Evolutionary conservation across 345 rosid genomes (phyloP).

Genomic region (Pistacia atlantica): DNA sequence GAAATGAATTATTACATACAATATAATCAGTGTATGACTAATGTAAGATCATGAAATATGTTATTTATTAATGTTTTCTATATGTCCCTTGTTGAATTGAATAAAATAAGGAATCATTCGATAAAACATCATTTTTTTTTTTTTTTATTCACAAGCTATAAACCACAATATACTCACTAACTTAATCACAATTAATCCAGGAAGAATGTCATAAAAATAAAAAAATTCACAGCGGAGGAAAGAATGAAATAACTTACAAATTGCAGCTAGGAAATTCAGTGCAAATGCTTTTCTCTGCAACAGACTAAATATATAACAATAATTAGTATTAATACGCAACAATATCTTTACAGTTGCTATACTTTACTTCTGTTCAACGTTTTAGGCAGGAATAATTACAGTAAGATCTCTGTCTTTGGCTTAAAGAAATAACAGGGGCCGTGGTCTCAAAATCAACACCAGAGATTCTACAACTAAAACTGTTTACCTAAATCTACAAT

Average conservation of each 20-base stretch:
- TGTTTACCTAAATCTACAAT: no score
- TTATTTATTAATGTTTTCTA: no score
- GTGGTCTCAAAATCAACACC: no score
- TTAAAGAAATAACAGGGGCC: no score
- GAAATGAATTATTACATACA: no score
- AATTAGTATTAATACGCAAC: conserved; percentile 24
- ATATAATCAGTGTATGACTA: not conserved
- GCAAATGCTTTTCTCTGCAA: conserved; percentile 65
- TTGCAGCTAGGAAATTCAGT: conserved; percentile 68
- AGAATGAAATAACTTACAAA: conserved; percentile 56
- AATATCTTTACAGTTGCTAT: not conserved
- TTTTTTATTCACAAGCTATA: not conserved
- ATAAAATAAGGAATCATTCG: not conserved
- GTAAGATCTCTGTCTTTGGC: no score
- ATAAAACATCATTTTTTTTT: not conserved
- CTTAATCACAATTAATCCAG: not conserved
- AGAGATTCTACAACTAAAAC: no score
- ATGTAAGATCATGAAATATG: not conserved
- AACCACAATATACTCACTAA: not conserved
- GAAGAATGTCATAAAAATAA: conserved; percentile 18
- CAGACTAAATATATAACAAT: conserved; percentile 47
- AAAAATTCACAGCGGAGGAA: conserved; percentile 15
- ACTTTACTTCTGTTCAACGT: not conserved
- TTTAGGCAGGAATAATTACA: not conserved
- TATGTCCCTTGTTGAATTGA: not conserved